A percentile compares a stretch with the other conserved stretches of the same genome.
Conservation (phyloP, 2,329 filamentous ascomycete genomes). For the Gaeumannomyces sp. region DNA sequence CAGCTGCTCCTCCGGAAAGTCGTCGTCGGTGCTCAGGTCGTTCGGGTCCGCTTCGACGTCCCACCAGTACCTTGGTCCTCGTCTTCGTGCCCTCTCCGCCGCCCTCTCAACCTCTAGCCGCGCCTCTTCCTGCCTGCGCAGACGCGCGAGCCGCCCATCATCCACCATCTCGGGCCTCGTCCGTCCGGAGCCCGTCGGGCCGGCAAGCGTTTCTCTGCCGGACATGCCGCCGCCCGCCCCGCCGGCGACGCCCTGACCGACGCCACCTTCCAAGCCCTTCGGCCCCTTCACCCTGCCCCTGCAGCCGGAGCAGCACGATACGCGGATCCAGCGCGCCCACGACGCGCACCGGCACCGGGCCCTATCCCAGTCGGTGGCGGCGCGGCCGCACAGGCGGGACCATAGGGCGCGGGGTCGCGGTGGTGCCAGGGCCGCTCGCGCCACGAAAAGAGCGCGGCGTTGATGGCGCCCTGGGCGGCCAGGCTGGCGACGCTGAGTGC, state of each 20-base stretch:
- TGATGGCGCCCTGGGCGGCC: conserved; percentile 59
- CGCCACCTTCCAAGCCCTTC: neutral
- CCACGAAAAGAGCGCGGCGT: conserved; percentile 61
- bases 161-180: conserved; percentile 47
- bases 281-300: conserved; percentile 4
- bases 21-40: neutral
- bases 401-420: conserved; percentile 31
- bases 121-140: conserved; percentile 41
- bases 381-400: conserved; percentile 14
- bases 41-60: neutral
- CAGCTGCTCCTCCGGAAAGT: neutral
- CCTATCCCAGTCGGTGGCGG: conserved; percentile 15
- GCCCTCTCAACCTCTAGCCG: conserved; percentile 23
- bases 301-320: neutral
- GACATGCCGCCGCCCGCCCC: neutral
- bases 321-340: neutral
- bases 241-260: neutral
- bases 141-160: conserved; percentile 42
- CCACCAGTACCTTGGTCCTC: conserved; percentile 5
- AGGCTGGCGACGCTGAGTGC: conserved; percentile 52
- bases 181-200: conserved; percentile 31
- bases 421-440: conserved; percentile 68
- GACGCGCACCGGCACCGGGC: conserved; percentile 13
- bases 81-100: neutral
- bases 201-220: conserved; percentile 10